These are phyloP conservation scores for Cochlearia excelsa DNA, from an alignment of 345 rosid genomes.

Conservation along the genomic window DNA sequence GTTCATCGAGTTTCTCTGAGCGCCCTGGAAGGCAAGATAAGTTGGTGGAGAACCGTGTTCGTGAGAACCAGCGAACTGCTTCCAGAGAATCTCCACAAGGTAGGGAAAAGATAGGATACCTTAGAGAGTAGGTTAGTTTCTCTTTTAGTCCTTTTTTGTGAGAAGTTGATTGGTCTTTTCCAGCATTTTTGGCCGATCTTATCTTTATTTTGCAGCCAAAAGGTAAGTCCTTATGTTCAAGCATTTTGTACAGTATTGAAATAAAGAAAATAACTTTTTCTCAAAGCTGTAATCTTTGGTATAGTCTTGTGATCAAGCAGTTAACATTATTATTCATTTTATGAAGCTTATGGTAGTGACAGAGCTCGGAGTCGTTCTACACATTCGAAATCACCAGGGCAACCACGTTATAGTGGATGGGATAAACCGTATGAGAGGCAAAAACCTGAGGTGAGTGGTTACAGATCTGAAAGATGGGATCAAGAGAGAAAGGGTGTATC, in stretches of 20 bases:
- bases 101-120: conserved; percentile 82
- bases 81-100: conserved; percentile 96
- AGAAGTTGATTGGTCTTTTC: conserved; percentile 36
- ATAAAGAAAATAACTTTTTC: conserved; percentile 54
- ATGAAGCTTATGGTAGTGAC: conserved; percentile 98
- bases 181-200: conserved; percentile 31
- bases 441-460: conserved; percentile 54
- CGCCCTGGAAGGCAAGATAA: conserved; percentile 70
- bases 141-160: conserved; percentile 39
- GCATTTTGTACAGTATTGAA: conserved; percentile 61
- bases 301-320: conserved; percentile 59
- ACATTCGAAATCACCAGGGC: conserved; percentile 86
- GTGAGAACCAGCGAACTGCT: conserved; percentile 63
- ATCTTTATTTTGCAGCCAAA: conserved; percentile 66
- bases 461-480: conserved; percentile 73
- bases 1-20: conserved; percentile 61
- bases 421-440: conserved; percentile 69
- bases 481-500: conserved; percentile 55
- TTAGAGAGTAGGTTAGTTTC: conserved; percentile 58
- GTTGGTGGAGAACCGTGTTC: conserved; percentile 47
- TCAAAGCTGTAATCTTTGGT: conserved; percentile 46
- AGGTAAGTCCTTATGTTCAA: conserved; percentile 94
- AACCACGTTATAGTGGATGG: conserved; percentile 63
- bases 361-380: conserved; percentile 85
- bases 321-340: conserved; percentile 83